phyloP scores from a whole-genome alignment of 2,329 filamentous ascomycete genomes.

The Conoideocrella luteorostrata region DNA sequence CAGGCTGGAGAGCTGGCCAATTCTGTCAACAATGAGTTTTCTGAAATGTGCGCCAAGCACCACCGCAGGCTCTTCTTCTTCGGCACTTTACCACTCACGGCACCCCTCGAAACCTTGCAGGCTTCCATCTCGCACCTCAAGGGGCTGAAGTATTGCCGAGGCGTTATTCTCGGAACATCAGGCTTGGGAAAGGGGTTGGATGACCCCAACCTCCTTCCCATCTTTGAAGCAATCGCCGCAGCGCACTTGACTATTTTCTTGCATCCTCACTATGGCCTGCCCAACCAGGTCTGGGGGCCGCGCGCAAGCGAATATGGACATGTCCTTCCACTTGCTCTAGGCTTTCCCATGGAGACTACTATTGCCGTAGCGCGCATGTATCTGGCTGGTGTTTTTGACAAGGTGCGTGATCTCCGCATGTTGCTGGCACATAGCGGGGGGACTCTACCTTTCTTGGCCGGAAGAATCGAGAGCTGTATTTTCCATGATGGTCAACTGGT shows the following conservation, averaged over 20 bases:
- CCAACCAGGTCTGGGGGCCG: constrained; percentile 71
- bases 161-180: constrained; percentile 82
- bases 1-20: constrained; percentile 58
- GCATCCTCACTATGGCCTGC: constrained; percentile 88
- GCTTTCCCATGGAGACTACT: constrained; percentile 88
- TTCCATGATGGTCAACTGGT: constrained; percentile 73
- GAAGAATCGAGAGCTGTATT: constrained; percentile 82
- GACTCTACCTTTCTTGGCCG: constrained; percentile 81
- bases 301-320: constrained; percentile 72
- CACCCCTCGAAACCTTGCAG: constrained; percentile 54
- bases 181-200: constrained; percentile 77
- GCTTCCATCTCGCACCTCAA: constrained; percentile 58
- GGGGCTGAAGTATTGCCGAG: constrained; percentile 61
- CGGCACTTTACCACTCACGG: constrained; percentile 71
- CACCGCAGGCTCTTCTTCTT: constrained; percentile 74
- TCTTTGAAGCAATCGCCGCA: constrained; percentile 64
- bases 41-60: constrained; percentile 60
- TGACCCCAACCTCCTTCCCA: constrained; percentile 63
- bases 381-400: constrained; percentile 78
- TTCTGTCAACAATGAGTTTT: constrained; percentile 72
- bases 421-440: constrained; percentile 84
- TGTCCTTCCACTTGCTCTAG: constrained; percentile 76
- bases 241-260: constrained; percentile 67
- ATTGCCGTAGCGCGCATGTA: constrained; percentile 86
- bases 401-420: constrained; percentile 61